phyloP scores from a whole-genome alignment of 140 eudicot species.

The Bidens hawaiensis region DNA sequence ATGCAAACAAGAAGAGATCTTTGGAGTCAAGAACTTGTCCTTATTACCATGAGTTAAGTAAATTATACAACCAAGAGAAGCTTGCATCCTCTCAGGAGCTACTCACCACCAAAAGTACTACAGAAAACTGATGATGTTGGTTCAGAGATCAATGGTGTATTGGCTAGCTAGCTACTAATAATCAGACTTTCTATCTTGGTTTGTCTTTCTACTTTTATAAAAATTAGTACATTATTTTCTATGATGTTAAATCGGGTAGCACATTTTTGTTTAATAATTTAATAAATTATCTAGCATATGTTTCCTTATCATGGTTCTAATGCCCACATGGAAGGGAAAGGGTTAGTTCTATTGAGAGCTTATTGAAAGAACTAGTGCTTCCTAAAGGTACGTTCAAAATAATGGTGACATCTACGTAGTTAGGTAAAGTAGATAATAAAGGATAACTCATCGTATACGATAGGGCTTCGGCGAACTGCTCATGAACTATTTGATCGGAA shows the following conservation, averaged over 20 bases:
- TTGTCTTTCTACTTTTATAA: not conserved
- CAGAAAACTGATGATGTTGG: slow-evolving; percentile 6
- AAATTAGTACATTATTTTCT: slow-evolving; percentile 1
- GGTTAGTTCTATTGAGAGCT: too few species aligned
- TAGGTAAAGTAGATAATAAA: too few species aligned
- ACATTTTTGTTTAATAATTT: slow-evolving; percentile 13
- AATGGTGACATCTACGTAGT: too few species aligned
- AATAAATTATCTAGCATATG: slow-evolving; percentile 4
- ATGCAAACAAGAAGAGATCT: slow-evolving; percentile 74
- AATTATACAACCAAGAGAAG: slow-evolving; percentile 58
- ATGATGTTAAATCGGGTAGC: slow-evolving; percentile 23
- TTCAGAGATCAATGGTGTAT: slow-evolving; percentile 4
- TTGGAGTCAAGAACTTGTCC: slow-evolving; percentile 95
- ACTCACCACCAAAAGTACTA: not conserved
- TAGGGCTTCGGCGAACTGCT: too few species aligned
- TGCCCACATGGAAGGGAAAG: too few species aligned
- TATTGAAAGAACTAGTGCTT: too few species aligned
- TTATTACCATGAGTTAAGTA: slow-evolving; percentile 70
- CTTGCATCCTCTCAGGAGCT: slow-evolving; percentile 21
- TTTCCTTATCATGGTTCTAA: slow-evolving; percentile 13
- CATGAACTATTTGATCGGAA: too few species aligned
- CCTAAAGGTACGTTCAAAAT: too few species aligned
- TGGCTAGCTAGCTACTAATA: slow-evolving; percentile 10
- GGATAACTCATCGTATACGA: too few species aligned
- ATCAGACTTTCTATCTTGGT: slow-evolving; percentile 13